Evolutionary conservation across 805 yeast genomes (phyloP).

Genomic region (Phaffomyces thermotolerans): DNA sequence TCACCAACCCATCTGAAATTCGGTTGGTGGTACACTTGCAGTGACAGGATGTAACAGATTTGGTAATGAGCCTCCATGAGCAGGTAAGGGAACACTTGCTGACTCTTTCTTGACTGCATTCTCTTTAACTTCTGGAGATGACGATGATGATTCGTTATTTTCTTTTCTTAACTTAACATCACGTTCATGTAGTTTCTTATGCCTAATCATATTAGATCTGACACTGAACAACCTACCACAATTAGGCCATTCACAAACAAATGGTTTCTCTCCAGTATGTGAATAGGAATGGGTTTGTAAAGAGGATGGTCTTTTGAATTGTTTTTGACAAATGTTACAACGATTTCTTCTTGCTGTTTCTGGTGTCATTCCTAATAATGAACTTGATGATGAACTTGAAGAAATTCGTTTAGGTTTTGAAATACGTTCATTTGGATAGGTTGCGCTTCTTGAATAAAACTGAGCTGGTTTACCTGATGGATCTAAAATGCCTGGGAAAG

Average conservation of each 20-base stretch:
- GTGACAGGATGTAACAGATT: slow-evolving; percentile 1
- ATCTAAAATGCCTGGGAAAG: slow-evolving; percentile 21
- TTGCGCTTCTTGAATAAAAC: slow-evolving; percentile 15
- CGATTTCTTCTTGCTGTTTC: slow-evolving; percentile 40
- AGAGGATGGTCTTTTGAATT: slow-evolving; percentile 77
- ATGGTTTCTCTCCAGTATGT: slow-evolving; percentile 80
- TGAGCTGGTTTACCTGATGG: slow-evolving; percentile 6
- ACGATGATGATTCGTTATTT: neutral
- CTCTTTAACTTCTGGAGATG: neutral
- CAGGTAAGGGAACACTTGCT: too few relatives aligned
- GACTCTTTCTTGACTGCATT: neutral
- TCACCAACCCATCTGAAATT: too few relatives aligned
- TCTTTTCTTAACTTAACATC: slow-evolving; percentile 12
- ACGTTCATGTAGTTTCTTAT: slow-evolving; percentile 54
- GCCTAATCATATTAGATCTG: slow-evolving; percentile 76
- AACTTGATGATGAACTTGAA: neutral
- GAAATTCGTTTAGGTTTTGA: slow-evolving; percentile 8
- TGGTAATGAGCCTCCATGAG: slow-evolving; percentile 2
- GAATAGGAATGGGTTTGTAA: slow-evolving; percentile 72
- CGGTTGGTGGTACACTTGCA: neutral
- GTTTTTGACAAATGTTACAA: slow-evolving; percentile 56
- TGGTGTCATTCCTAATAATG: slow-evolving; percentile 31
- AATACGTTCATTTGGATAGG: slow-evolving; percentile 12
- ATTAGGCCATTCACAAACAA: slow-evolving; percentile 50
- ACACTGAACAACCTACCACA: slow-evolving; percentile 71